These are phyloP conservation scores for Aspergillus ostianus DNA, from an alignment of 495 filamentous ascomycete genomes.

Conservation along the genomic window DNA sequence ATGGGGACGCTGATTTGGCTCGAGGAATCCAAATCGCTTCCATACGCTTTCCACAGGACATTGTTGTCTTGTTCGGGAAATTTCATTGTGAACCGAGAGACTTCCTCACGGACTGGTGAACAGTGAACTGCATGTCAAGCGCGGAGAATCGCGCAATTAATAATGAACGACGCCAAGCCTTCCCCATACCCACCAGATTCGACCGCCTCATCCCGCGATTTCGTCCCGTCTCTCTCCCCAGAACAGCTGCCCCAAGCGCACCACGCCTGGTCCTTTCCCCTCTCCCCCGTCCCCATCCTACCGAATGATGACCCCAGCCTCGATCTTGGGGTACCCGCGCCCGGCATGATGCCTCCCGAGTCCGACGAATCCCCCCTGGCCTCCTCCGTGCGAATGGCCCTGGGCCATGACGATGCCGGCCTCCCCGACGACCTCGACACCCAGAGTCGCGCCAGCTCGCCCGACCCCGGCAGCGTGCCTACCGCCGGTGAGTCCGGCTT, in stretches of 20 bases:
- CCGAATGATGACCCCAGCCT: slow-evolving; percentile 42
- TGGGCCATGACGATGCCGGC: slow-evolving; percentile 32
- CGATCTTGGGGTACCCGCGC: slow-evolving; percentile 41
- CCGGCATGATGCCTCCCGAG: slow-evolving; percentile 46
- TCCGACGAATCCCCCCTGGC: slow-evolving; percentile 39
- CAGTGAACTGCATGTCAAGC: no score
- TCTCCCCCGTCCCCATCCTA: slow-evolving; percentile 13
- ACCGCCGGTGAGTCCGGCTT: slow-evolving; percentile 24
- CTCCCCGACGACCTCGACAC: slow-evolving; percentile 41
- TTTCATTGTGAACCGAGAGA: no score
- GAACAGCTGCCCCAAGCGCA: slow-evolving; percentile 4
- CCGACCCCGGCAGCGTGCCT: slow-evolving; percentile 36
- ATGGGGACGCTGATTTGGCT: no score
- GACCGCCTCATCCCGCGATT: slow-evolving; percentile 18
- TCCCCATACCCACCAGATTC: slow-evolving; percentile 36
- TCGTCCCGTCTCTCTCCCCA: slow-evolving; percentile 12
- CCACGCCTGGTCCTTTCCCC: slow-evolving; percentile 6
- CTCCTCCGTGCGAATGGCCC: slow-evolving; percentile 26
- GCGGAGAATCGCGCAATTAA: slow-evolving; percentile 4
- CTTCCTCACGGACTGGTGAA: no score
- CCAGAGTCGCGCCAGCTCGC: slow-evolving; percentile 46
- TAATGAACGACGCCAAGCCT: slow-evolving; percentile 34
- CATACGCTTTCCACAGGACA: no score
- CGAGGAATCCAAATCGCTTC: no score
- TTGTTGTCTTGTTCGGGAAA: no score